Conservation (phyloP, 2,329 filamentous ascomycete genomes). For the Bipolaris bicolor region DNA sequence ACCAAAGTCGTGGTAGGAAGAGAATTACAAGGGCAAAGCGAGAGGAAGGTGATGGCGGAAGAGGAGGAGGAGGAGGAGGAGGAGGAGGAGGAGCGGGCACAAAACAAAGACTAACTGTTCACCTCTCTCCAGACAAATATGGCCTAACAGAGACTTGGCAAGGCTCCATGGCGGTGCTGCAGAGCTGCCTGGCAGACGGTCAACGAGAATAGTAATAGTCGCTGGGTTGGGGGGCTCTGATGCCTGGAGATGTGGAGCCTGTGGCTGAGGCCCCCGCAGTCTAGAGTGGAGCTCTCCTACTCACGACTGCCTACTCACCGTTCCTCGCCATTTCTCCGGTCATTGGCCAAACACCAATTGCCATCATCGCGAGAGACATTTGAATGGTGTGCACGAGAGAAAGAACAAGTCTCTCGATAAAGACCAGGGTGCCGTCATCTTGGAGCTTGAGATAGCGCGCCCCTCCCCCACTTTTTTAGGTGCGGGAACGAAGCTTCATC, state of each 20-base stretch:
- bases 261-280: conserved; percentile 12
- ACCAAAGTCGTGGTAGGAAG: too few species aligned
- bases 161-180: conserved; percentile 9
- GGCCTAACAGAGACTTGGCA: conserved; percentile 18
- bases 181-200: conserved; percentile 18
- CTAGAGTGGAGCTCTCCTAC: neutral
- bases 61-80: neutral
- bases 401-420: neutral
- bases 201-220: conserved; percentile 12
- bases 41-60: too few species aligned
- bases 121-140: conserved; percentile 8
- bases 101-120: neutral
- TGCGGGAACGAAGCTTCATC: conserved; percentile 7
- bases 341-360: neutral
- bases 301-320: neutral
- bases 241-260: conserved; percentile 28
- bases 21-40: too few species aligned
- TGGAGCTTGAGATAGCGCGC: conserved; percentile 14
- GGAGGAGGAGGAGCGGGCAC: conserved; percentile 9
- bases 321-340: neutral
- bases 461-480: conserved; percentile 23
- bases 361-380: neutral
- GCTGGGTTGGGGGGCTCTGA: conserved; percentile 16
- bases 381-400: neutral
- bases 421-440: conserved; percentile 9